A percentile compares a stretch with the other conserved stretches of the same genome.
Conservation (phyloP, 179 eudicot genomes). For the Spinacia oleracea region DNA sequence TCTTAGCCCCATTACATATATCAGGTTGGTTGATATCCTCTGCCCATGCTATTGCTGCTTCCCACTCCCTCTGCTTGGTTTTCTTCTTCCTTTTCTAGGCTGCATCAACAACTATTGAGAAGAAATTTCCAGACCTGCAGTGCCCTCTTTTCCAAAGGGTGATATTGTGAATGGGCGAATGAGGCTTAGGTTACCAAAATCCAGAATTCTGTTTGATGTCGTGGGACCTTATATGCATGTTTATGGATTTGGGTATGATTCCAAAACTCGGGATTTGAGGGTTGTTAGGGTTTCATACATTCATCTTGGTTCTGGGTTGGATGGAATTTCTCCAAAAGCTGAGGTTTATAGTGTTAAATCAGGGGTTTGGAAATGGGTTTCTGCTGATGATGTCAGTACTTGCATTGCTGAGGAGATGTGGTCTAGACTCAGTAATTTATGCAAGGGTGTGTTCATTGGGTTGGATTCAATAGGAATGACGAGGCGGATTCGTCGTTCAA, state of each 20-base stretch:
- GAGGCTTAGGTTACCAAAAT: neutral
- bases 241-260: constrained; percentile 1
- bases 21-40: no score
- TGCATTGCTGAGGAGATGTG: neutral
- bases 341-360: neutral
- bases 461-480: neutral
- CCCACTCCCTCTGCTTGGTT: no score
- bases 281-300: neutral
- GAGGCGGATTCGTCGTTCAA: neutral
- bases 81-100: no score
- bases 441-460: neutral
- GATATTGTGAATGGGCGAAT: no score
- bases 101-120: no score
- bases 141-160: no score
- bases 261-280: neutral
- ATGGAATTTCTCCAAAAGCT: neutral
- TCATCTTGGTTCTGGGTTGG: neutral
- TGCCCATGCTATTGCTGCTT: no score
- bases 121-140: no score
- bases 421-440: neutral
- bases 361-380: neutral
- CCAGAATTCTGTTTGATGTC: neutral
- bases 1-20: no score
- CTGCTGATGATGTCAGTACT: neutral
- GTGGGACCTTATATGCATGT: neutral